Percentiles rank a stretch among this genome's conserved stretches.
phyloP scores from a whole-genome alignment of 208 protist species.

The Trypanosoma avium region DNA sequence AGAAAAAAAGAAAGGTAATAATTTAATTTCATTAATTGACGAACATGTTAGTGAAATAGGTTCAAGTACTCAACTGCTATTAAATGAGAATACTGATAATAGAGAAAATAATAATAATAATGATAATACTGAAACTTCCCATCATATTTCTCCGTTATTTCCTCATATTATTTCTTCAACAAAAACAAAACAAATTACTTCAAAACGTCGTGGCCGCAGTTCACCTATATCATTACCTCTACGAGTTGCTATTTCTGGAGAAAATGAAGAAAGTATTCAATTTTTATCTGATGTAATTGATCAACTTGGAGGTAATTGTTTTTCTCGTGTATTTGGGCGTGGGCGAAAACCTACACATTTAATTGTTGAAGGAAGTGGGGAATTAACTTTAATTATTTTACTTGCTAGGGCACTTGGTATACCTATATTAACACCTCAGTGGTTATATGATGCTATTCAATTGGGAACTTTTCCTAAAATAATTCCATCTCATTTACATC shows the following conservation, averaged over 20 bases:
- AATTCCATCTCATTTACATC: constrained; percentile 20
- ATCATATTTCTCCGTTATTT: no score
- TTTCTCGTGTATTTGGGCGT: constrained; percentile 26
- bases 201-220: not conserved
- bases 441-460: constrained; percentile 65
- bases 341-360: constrained; percentile 30
- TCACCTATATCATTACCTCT: constrained; percentile 12
- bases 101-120: not conserved
- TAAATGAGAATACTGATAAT: not conserved
- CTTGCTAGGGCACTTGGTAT: constrained; percentile 61
- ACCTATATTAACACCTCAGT: constrained; percentile 61
- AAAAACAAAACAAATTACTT: not conserved
- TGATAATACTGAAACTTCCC: constrained; percentile 1
- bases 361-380: constrained; percentile 17
- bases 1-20: no score
- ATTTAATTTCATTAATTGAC: no score
- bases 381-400: constrained; percentile 51
- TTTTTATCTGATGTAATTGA: constrained; percentile 56
- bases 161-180: no score
- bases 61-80: not conserved
- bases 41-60: not conserved
- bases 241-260: constrained; percentile 25
- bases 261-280: constrained; percentile 8
- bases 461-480: constrained; percentile 50
- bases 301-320: constrained; percentile 46